These are phyloP conservation scores for Casuarina equisetifolia DNA, from an alignment of 306 rosid genomes.

Conservation along the genomic window DNA sequence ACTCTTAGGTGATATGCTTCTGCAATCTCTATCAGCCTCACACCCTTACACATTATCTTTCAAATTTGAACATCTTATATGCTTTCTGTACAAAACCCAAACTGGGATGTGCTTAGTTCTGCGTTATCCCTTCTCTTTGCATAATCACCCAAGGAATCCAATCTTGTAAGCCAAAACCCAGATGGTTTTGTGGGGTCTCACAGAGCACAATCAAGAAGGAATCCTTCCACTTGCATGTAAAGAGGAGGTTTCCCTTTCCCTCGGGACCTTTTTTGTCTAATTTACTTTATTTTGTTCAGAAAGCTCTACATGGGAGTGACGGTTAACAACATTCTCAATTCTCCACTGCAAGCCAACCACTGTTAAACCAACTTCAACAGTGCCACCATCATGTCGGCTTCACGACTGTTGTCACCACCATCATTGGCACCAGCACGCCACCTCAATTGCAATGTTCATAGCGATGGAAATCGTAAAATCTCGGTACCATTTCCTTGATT, in stretches of 20 bases:
- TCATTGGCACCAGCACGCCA: background rate
- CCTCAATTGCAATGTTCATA: background rate
- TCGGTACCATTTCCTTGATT: background rate
- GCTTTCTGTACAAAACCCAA: background rate
- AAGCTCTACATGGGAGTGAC: background rate
- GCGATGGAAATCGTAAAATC: background rate
- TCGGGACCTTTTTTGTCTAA: background rate
- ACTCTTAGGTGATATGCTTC: slow-evolving; percentile 29
- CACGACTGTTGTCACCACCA: too few species aligned
- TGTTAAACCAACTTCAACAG: background rate
- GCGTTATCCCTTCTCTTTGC: background rate
- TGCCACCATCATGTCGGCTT: too few species aligned
- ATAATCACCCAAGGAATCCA: background rate
- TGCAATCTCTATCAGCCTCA: slow-evolving; percentile 31
- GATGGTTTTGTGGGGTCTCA: too few species aligned
- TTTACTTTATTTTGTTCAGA: background rate
- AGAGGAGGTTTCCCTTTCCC: background rate
- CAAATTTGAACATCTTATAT: slow-evolving; percentile 7
- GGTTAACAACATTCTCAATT: background rate
- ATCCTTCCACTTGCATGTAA: background rate
- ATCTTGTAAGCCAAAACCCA: too few species aligned
- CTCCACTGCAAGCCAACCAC: background rate
- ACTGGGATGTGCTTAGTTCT: slow-evolving; percentile 7
- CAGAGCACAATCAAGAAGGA: background rate
- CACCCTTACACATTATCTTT: slow-evolving; percentile 12